Evolutionary conservation across 768 basidiomycete genomes (phyloP), one percentile per base, ranked within the genome.

Genomic region (Paxillus ammoniavirescens): DNA sequence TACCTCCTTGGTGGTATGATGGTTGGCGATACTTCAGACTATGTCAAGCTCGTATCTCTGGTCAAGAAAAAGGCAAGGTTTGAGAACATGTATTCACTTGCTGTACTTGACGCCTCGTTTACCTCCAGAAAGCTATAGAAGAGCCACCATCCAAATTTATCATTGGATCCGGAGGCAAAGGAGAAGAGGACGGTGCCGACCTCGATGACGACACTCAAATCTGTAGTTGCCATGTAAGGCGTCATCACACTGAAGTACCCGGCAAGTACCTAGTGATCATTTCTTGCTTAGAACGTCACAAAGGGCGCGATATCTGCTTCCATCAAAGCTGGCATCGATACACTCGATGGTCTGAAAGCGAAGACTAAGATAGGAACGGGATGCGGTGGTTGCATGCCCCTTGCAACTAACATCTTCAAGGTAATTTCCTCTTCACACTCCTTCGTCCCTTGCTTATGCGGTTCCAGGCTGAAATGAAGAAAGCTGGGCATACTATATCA

Each of bases 1-100:
- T 77, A 86, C 58, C 73, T 91, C 12, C 69, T 91, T 4, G 88
- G 88, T 12, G 88, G 88, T 4, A 87, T 88, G 80, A 86, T 89
- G 86, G 79, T 91, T n/a, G 88, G 87, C 3, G 85, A 87, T 61
- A 81, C 81, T 9, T 75, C 73, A 36, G 83, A 86, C 62, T 88
- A 83, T 61, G 78, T 83, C 52, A 87, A 88, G 67, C 74, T 89
- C 13, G 76, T 89, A n/a, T 73, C 82, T 12, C 72, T 89, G 31
- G 82, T 86, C 28, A 86, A 84, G 72, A 87, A 87, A 74, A 82
- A 82, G 73, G 84, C 77, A 51, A 31, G 65, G 51, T 14, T 40
- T 42, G 17, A 61, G 49, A 31, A 33, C 15, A 14, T 7, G 43
- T 26, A 14, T 42, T n/a, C 14, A 42, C 38, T 2, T 9, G 13